Percentiles rank a stretch among this genome's conserved stretches.
phyloP scores from a whole-genome alignment of 345 rosid genomes.

The Ceriops zippeliana region DNA sequence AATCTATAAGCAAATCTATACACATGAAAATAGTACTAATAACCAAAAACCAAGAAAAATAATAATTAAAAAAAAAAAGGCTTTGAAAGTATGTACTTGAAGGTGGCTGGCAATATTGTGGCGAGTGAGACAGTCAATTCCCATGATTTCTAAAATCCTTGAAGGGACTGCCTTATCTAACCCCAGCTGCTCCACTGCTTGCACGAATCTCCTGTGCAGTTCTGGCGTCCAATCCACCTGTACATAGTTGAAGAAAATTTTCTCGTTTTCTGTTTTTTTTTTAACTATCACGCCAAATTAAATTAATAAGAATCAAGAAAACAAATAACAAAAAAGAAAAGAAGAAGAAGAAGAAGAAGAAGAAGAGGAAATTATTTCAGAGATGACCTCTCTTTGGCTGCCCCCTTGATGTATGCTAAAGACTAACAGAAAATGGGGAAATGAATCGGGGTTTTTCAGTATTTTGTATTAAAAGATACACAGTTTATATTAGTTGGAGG shows the following conservation, averaged over 20 bases:
- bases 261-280: no score
- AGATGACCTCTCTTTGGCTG: constrained; percentile 14
- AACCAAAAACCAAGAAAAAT: background rate
- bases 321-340: background rate
- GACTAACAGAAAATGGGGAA: background rate
- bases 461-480: background rate
- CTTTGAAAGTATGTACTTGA: constrained; percentile 44
- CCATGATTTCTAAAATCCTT: constrained; percentile 85
- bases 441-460: background rate
- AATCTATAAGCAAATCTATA: constrained; percentile 7
- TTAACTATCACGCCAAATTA: background rate
- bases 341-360: background rate
- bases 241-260: constrained; percentile 23
- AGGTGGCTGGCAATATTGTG: constrained; percentile 98
- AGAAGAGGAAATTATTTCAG: background rate
- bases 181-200: constrained; percentile 95
- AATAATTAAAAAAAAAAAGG: background rate
- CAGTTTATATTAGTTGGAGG: no score
- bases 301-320: background rate
- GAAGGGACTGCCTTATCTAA: constrained; percentile 98
- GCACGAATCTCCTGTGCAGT: constrained; percentile 83
- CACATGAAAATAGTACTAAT: background rate
- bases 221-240: constrained; percentile 99
- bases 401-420: constrained; percentile 1
- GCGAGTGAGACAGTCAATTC: constrained; percentile 87